Evolutionary conservation across 2,329 filamentous ascomycete genomes (phyloP).

Genomic region (Cephalotrichum gorgonifer): DNA sequence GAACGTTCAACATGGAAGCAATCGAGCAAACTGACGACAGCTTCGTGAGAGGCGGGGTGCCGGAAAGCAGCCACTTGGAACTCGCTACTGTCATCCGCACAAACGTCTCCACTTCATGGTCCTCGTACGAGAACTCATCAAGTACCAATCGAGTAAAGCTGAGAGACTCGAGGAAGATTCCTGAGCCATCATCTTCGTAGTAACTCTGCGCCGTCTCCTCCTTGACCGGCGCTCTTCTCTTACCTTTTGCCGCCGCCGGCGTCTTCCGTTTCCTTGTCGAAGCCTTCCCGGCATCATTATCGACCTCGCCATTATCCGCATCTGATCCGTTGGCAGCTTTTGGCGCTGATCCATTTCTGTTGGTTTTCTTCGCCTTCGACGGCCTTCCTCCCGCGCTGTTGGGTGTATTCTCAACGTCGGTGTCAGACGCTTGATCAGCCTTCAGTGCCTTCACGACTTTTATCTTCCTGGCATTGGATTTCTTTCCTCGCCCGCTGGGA

Average conservation of each 20-base stretch:
- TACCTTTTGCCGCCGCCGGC: background rate
- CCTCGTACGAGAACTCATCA: slow-evolving; percentile 32
- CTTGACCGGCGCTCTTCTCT: background rate
- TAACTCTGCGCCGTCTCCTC: background rate
- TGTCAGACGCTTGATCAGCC: background rate
- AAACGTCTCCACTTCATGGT: slow-evolving; percentile 19
- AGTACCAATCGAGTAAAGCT: slow-evolving; percentile 27
- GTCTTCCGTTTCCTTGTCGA: background rate
- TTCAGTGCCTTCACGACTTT: background rate
- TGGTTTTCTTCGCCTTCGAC: slow-evolving; percentile 3
- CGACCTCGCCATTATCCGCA: background rate
- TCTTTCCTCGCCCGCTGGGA: slow-evolving; percentile 6
- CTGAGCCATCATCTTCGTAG: background rate
- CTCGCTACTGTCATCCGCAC: slow-evolving; percentile 18
- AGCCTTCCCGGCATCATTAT: background rate
- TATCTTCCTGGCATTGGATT: background rate
- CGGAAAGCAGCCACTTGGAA: slow-evolving; percentile 32
- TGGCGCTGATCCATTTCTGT: background rate
- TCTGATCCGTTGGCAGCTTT: background rate
- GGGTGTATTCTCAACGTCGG: background rate
- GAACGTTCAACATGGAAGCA: slow-evolving; percentile 23
- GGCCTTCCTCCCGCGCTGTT: background rate
- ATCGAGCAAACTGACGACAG: slow-evolving; percentile 24
- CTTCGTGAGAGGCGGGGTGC: slow-evolving; percentile 25
- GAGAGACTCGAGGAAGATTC: slow-evolving; percentile 22